A percentile compares a stretch with the other conserved stretches of the same genome.
phyloP scores from a whole-genome alignment of 306 rosid genomes.

The Chamaecrista fasciculata region DNA sequence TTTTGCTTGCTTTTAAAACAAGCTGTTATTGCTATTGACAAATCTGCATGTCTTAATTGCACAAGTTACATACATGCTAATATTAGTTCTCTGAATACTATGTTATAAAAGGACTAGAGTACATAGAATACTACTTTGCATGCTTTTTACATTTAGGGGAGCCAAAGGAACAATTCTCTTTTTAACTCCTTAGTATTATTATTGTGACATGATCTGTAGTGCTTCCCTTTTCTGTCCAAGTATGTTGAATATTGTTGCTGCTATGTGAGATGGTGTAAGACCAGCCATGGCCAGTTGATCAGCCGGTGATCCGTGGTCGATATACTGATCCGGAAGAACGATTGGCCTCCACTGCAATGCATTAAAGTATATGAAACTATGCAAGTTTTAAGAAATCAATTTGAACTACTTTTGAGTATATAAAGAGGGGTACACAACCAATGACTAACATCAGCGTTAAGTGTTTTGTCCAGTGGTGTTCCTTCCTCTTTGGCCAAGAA shows the following conservation, averaged over 20 bases:
- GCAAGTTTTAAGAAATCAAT: not conserved
- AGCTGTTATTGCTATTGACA: constrained; percentile 25
- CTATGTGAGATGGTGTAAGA: constrained; percentile 81
- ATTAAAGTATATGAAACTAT: constrained; percentile 11
- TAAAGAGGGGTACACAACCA: too few relatives aligned
- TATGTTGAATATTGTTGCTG: constrained; percentile 87
- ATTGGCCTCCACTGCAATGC: constrained; percentile 89
- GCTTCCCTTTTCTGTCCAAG: constrained; percentile 91
- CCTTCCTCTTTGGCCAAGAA: too few relatives aligned
- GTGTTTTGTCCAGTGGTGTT: too few relatives aligned
- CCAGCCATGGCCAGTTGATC: constrained; percentile 78
- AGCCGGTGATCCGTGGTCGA: constrained; percentile 84
- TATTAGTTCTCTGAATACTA: not conserved
- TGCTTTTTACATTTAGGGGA: constrained; percentile 29
- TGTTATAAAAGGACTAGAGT: constrained; percentile 17
- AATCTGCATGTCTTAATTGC: not conserved
- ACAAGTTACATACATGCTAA: constrained; percentile 12
- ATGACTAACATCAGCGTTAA: too few relatives aligned
- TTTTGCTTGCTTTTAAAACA: not conserved
- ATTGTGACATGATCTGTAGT: constrained; percentile 64
- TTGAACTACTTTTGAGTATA: constrained; percentile 3
- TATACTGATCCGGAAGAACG: constrained; percentile 85
- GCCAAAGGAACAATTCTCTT: not conserved
- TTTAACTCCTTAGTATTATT: not conserved
- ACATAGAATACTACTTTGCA: too few relatives aligned